These are phyloP conservation scores for Ceratocystis smalleyi DNA, from an alignment of 2,329 filamentous ascomycete genomes.

Conservation along the genomic window DNA sequence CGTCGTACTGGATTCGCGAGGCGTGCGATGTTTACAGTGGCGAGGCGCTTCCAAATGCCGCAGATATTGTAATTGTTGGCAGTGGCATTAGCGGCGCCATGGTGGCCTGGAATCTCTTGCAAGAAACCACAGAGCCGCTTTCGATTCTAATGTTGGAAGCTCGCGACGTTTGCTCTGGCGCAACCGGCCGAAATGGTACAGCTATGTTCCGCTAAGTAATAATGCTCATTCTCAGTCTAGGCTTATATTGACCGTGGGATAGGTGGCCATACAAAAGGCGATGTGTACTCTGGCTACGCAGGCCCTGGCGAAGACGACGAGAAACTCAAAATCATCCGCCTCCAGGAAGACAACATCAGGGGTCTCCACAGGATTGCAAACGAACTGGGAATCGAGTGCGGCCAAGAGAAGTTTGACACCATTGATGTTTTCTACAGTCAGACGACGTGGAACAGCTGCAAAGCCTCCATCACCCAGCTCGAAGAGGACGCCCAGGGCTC, in stretches of 20 bases:
- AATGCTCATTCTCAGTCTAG: neutral
- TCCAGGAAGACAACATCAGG: slow-evolving; percentile 16
- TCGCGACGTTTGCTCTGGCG: slow-evolving; percentile 24
- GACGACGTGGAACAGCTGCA: slow-evolving; percentile 8
- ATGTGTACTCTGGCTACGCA: slow-evolving; percentile 11
- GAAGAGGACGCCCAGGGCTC: neutral
- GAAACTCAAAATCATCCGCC: slow-evolving; percentile 15
- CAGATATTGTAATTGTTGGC: slow-evolving; percentile 38
- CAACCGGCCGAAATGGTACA: slow-evolving; percentile 26
- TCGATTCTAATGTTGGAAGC: slow-evolving; percentile 25
- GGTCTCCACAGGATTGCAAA: slow-evolving; percentile 16
- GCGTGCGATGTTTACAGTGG: slow-evolving; percentile 16
- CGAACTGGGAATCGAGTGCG: slow-evolving; percentile 15
- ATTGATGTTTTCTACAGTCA: slow-evolving; percentile 13
- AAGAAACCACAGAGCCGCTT: slow-evolving; percentile 1
- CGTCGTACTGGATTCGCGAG: slow-evolving; percentile 20
- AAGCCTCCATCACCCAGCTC: slow-evolving; percentile 9
- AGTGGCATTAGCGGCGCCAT: slow-evolving; percentile 38
- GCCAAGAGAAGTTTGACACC: slow-evolving; percentile 13
- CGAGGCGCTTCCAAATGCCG: slow-evolving; percentile 24
- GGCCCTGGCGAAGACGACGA: slow-evolving; percentile 8
- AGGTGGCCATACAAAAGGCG: slow-evolving; percentile 16
- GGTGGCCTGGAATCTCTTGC: slow-evolving; percentile 23
- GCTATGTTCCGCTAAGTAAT: neutral
- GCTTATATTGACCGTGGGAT: neutral